A percentile compares a stretch with the other conserved stretches of the same genome.
Conservation (phyloP, 2,329 filamentous ascomycete genomes). For the Bertia moriformis region DNA sequence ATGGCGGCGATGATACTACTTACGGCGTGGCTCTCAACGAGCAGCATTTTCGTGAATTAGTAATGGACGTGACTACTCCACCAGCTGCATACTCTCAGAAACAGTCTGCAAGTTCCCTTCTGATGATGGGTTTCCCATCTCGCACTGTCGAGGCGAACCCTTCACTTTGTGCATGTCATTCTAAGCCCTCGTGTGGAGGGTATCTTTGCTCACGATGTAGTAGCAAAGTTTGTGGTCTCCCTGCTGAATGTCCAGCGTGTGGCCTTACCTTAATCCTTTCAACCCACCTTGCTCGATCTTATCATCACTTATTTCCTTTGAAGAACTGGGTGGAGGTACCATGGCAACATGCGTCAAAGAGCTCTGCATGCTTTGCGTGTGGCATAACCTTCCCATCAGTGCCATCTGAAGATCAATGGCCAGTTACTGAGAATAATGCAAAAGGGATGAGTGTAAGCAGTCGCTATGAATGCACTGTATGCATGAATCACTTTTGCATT, state of each 20-base stretch:
- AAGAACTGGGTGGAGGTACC: conserved; percentile 52
- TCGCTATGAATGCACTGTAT: conserved; percentile 1
- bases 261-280: conserved; percentile 52
- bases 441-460: conserved; percentile 1
- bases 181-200: conserved; percentile 23
- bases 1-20: conserved; percentile 41
- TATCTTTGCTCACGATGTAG: conserved; percentile 53
- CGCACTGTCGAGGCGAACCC: conserved; percentile 28
- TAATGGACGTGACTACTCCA: conserved; percentile 56
- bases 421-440: neutral
- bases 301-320: conserved; percentile 48
- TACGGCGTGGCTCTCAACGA: conserved; percentile 59
- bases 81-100: conserved; percentile 42
- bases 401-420: neutral
- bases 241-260: conserved; percentile 51
- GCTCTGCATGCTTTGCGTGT: neutral
- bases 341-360: conserved; percentile 24
- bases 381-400: neutral
- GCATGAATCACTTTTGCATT: conserved; percentile 1
- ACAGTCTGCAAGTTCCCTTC: conserved; percentile 26
- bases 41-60: conserved; percentile 51
- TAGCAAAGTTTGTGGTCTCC: conserved; percentile 52
- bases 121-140: conserved; percentile 67
- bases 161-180: conserved; percentile 1
- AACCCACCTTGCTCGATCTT: conserved; percentile 48